phyloP scores from a whole-genome alignment of 2,329 filamentous ascomycete genomes.

The Scytalidium lignicola region DNA sequence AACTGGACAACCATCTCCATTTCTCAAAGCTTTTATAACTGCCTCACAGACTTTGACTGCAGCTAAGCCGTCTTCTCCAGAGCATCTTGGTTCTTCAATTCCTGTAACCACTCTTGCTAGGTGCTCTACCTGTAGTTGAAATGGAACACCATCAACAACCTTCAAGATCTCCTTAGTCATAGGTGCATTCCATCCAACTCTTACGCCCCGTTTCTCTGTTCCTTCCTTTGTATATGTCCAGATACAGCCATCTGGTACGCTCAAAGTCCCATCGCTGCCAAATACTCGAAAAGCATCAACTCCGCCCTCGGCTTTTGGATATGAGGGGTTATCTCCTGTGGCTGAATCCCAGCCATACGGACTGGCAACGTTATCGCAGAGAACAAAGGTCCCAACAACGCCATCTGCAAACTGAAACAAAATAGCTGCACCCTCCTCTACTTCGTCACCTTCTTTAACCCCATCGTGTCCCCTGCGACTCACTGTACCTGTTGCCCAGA shows the following conservation, averaged over 20 bases:
- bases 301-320: conserved; percentile 38
- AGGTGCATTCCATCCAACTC: conserved; percentile 8
- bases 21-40: conserved; percentile 39
- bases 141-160: conserved; percentile 34
- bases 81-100: conserved; percentile 39
- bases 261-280: conserved; percentile 44
- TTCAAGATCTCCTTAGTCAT: conserved; percentile 10
- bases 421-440: conserved; percentile 52
- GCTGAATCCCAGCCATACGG: conserved; percentile 52
- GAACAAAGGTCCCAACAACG: conserved; percentile 50
- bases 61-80: conserved; percentile 41
- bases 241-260: conserved; percentile 47
- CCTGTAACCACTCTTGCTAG: conserved; percentile 44
- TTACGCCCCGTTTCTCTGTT: conserved; percentile 15
- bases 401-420: conserved; percentile 48
- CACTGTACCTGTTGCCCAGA: too few relatives aligned
- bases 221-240: conserved; percentile 40
- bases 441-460: conserved; percentile 23
- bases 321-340: conserved; percentile 52
- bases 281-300: conserved; percentile 48
- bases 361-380: conserved; percentile 46
- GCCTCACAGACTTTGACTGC: conserved; percentile 49
- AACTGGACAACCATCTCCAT: too few relatives aligned
- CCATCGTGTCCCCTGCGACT: too few relatives aligned
- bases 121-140: conserved; percentile 47